phyloP scores from a whole-genome alignment of 371 early-diverging fungal species.

The Rhizopus delemar region DNA sequence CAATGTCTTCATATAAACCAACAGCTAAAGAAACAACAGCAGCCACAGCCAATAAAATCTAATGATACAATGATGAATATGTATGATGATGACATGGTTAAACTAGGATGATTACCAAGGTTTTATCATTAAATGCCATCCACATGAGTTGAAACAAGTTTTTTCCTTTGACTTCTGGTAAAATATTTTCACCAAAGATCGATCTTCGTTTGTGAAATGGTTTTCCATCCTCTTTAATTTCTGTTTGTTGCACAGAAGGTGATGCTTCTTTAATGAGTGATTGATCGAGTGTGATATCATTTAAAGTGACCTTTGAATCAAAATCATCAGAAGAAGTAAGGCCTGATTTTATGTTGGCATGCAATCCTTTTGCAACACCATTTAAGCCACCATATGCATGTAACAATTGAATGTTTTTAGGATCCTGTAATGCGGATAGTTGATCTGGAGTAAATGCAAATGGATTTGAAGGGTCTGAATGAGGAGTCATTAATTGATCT shows the following conservation, averaged over 20 bases:
- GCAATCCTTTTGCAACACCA: constrained; percentile 51
- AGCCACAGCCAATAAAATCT: constrained; percentile 79
- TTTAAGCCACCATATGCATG: constrained; percentile 44
- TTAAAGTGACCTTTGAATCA: constrained; percentile 20
- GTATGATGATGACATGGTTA: not conserved
- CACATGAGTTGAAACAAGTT: constrained; percentile 73
- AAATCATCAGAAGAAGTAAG: constrained; percentile 24
- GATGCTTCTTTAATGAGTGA: not conserved
- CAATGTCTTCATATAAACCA: constrained; percentile 85
- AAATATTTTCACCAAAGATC: constrained; percentile 65
- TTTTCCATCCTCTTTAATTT: not conserved
- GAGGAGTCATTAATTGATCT: constrained; percentile 25
- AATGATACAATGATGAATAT: constrained; percentile 10
- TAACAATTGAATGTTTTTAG: constrained; percentile 47
- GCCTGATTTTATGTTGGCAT: constrained; percentile 43
- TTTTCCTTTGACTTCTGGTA: constrained; percentile 70
- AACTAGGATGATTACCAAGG: constrained; percentile 51
- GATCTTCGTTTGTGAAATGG: constrained; percentile 39
- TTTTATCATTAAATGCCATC: constrained; percentile 85
- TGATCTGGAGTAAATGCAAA: constrained; percentile 52
- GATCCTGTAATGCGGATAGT: constrained; percentile 51
- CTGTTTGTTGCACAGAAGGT: not conserved
- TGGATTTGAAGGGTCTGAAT: constrained; percentile 40
- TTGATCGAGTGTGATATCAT: constrained; percentile 22
- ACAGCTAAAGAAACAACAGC: constrained; percentile 84